Evolutionary conservation across 2,329 filamentous ascomycete genomes (phyloP).

Genomic region (Verticillium klebahnii): DNA sequence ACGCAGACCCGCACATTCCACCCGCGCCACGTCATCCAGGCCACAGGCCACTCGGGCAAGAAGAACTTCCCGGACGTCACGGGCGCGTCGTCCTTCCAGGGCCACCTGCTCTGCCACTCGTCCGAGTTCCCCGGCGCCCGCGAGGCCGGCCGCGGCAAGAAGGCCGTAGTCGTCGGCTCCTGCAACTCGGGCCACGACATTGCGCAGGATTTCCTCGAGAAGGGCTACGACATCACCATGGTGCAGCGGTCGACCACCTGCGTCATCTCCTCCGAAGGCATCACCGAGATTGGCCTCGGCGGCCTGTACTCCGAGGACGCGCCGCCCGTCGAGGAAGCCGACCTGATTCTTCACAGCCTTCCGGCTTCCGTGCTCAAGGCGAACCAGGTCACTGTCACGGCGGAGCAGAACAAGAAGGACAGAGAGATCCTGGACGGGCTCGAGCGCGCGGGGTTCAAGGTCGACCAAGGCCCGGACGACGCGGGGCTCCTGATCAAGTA

Average conservation of each 20-base stretch:
- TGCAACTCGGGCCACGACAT: constrained; percentile 70
- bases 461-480: constrained; percentile 51
- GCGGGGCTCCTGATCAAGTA: constrained; percentile 37
- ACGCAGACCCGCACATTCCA: constrained; percentile 48
- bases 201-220: constrained; percentile 62
- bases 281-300: constrained; percentile 48
- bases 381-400: constrained; percentile 42
- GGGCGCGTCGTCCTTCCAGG: constrained; percentile 50
- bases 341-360: constrained; percentile 53
- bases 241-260: constrained; percentile 64
- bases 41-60: constrained; percentile 65
- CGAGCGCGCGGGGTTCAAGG: constrained; percentile 52
- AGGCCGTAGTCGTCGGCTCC: constrained; percentile 61
- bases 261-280: constrained; percentile 53
- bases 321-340: constrained; percentile 61
- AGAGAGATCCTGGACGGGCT: constrained; percentile 38
- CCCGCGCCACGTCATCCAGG: constrained; percentile 61
- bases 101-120: constrained; percentile 51
- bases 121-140: constrained; percentile 53
- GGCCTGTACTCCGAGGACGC: constrained; percentile 46
- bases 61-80: constrained; percentile 51
- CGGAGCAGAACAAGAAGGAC: constrained; percentile 30
- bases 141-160: constrained; percentile 44
- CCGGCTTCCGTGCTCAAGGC: constrained; percentile 59
- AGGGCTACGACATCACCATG: constrained; percentile 65